Base-by-base conservation (phyloP, 2,329 filamentous ascomycete species). In the Ascochyta rabiei region DNA sequence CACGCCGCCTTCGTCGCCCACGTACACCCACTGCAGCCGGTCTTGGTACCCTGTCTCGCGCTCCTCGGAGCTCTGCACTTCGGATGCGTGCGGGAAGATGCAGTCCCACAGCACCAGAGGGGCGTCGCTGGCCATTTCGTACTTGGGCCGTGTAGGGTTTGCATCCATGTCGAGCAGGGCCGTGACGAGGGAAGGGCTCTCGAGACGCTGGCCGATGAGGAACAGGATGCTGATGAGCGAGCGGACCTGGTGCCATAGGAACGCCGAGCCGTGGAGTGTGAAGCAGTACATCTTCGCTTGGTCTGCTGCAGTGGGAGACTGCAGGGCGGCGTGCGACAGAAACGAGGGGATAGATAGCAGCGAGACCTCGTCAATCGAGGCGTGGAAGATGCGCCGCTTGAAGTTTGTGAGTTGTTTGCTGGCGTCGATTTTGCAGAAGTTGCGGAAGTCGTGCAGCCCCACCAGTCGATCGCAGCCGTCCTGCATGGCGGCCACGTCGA, bases 181-280 rank as follows among this genome's bases (percentile, higher is more conserved):
- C 46, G 85, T 81, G 38, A 98, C 81, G 13, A 98, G 77, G 0
- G 83, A 83, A 0, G 93, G 89, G 24, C 81, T 72, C 74, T 99
- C 95, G 15, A 96, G 84, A 0, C 91, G 87, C 77, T 99, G 95
- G 24, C 91, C 95, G 8, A 98, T 87, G 10, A 95, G 81, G 79
- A 99, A 98, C n/a, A 99, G 80, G 6, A 98, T 81, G 15, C 88
- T 86, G n/a, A 96, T 87, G 85, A 99, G 93, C 78, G 93, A 91
- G 21, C 95, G 87, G 63, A 99, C 96, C 78, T 99, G 95, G 77
- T 99, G 95, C 95, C 95, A 99, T 41, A 99, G 79, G 75, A 99
- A 99, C 1, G 93, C 95, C 7, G 89, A 92, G 18, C 95, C 95
- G 63, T 93, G 86, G 35, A 99, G 86, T 53, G 89, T 88, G 75